phyloP scores from a whole-genome alignment of 345 rosid genomes.

The Dovyalis caffra region DNA sequence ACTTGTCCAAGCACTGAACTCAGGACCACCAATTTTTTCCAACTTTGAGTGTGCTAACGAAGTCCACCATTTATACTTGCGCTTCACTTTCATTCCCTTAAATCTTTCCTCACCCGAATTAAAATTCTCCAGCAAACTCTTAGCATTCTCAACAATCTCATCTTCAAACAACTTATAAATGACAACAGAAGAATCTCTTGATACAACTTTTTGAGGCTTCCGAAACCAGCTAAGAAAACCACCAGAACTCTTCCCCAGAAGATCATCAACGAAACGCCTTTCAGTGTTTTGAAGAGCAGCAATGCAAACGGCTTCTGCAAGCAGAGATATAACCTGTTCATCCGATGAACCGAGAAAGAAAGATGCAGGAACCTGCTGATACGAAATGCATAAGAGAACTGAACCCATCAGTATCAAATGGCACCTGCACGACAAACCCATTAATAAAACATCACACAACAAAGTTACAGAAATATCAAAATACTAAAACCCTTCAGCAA shows the following conservation, averaged over 20 bases:
- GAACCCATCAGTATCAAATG: conserved; percentile 55
- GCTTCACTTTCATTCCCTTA: conserved; percentile 26
- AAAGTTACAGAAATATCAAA: conserved; percentile 10
- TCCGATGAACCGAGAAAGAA: conserved; percentile 60
- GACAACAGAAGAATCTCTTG: conserved; percentile 62
- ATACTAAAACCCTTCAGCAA: background rate
- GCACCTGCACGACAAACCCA: conserved; percentile 45
- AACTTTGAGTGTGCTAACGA: conserved; percentile 43
- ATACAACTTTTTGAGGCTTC: conserved; percentile 42
- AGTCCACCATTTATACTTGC: conserved; percentile 56
- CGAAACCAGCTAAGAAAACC: conserved; percentile 46
- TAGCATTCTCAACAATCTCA: conserved; percentile 55
- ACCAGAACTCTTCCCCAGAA: conserved; percentile 29
- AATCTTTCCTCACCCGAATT: conserved; percentile 36
- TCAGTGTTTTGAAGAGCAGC: conserved; percentile 65
- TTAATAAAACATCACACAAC: conserved; percentile 33
- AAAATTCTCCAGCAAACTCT: conserved; percentile 52
- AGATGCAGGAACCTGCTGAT: conserved; percentile 69
- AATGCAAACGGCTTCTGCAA: conserved; percentile 68
- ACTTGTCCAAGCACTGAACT: conserved; percentile 69
- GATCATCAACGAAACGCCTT: conserved; percentile 44
- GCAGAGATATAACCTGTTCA: conserved; percentile 57
- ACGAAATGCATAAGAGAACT: conserved; percentile 57
- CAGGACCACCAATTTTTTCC: conserved; percentile 70
- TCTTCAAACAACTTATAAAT: conserved; percentile 54